Evolutionary conservation across 1,284 basidiomycete genomes (phyloP).

Genomic region (Cystobasidiaceae sp.): DNA sequence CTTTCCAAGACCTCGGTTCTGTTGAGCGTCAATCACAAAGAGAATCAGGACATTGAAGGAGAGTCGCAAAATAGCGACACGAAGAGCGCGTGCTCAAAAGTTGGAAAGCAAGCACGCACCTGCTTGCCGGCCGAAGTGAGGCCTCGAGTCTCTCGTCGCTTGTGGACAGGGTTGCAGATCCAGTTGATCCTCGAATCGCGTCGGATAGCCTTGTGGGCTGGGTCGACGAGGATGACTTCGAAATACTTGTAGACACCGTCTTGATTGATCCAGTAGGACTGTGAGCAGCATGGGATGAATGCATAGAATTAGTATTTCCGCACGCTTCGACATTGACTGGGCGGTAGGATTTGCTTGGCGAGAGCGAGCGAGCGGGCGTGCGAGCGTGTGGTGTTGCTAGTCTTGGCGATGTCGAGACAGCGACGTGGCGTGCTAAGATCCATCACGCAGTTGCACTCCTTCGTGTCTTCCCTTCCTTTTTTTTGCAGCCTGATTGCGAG

Average conservation of each 20-base stretch:
- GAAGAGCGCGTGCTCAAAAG: not conserved
- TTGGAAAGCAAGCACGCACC: constrained; percentile 38
- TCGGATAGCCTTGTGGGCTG: constrained; percentile 62
- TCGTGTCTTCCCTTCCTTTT: too few species aligned
- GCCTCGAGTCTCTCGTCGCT: constrained; percentile 94
- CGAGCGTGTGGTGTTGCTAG: too few species aligned
- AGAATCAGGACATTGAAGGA: not conserved
- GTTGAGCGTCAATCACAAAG: constrained; percentile 11
- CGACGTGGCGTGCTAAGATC: too few species aligned
- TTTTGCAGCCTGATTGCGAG: too few species aligned
- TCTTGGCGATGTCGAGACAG: too few species aligned
- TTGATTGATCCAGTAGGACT: constrained; percentile 99
- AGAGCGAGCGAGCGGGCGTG: too few species aligned
- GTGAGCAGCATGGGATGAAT: constrained; percentile 51
- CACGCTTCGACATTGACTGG: too few species aligned
- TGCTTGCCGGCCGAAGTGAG: constrained; percentile 95
- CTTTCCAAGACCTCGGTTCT: constrained; percentile 93
- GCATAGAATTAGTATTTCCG: too few species aligned
- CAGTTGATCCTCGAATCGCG: constrained; percentile 97
- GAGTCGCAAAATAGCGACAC: not conserved
- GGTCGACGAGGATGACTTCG: constrained; percentile 98
- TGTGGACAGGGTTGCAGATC: constrained; percentile 98
- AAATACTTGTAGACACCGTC: constrained; percentile 99
- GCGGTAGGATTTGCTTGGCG: too few species aligned
- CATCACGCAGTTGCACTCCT: too few species aligned